Conservation (phyloP, 306 rosid genomes). For the cucumber (Cucumis sativus) region DNA sequence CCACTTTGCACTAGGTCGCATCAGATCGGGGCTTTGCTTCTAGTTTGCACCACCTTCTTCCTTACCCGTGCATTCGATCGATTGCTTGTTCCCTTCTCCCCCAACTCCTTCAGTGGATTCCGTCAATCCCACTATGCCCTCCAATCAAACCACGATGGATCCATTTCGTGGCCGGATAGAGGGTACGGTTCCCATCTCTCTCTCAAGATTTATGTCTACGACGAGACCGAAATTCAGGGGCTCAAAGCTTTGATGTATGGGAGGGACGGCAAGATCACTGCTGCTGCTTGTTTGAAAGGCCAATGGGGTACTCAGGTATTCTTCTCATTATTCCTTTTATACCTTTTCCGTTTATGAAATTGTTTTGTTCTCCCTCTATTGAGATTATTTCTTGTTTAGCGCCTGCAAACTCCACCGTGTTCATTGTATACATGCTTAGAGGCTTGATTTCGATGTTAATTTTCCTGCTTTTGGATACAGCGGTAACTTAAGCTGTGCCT, state of each 20-base stretch:
- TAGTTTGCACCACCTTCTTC: constrained; percentile 55
- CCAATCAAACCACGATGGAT: constrained; percentile 20
- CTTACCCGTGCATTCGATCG: constrained; percentile 41
- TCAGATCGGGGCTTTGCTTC: constrained; percentile 65
- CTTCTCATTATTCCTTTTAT: neutral
- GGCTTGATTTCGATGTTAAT: neutral
- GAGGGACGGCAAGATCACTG: constrained; percentile 48
- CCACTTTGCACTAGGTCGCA: constrained; percentile 61
- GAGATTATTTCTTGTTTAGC: neutral
- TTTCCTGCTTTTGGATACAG: neutral
- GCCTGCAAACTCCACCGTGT: neutral
- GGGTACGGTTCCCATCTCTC: constrained; percentile 51
- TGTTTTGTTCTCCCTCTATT: neutral
- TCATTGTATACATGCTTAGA: neutral
- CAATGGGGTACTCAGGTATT: constrained; percentile 98
- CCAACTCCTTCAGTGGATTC: constrained; percentile 11
- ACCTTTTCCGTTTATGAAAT: neutral
- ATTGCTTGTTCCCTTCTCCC: constrained; percentile 24
- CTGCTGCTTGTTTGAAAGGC: constrained; percentile 61
- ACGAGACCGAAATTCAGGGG: constrained; percentile 51
- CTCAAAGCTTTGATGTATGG: constrained; percentile 55
- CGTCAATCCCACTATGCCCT: constrained; percentile 13
- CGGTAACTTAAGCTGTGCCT: neutral
- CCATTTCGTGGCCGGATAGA: constrained; percentile 39
- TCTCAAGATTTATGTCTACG: constrained; percentile 79